Conservation (phyloP, 345 rosid genomes). For the Rhodomyrtus tomentosa region DNA sequence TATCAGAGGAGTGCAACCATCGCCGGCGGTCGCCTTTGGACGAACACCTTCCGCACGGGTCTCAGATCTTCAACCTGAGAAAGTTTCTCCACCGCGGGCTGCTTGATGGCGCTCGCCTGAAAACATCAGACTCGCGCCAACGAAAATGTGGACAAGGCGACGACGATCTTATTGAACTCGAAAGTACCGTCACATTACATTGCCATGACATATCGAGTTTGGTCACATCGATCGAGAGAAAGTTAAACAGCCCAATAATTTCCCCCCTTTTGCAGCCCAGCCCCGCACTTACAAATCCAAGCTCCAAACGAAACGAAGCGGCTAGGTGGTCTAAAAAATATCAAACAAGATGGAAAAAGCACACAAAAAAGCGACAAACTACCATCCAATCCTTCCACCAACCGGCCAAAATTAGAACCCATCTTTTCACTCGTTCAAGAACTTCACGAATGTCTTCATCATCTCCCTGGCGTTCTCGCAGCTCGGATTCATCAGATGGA, state of each 20-base stretch:
- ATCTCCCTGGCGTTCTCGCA: background rate
- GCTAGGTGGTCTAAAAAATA: background rate
- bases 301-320: background rate
- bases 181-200: background rate
- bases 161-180: background rate
- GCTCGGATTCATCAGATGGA: slow-evolving; percentile 1
- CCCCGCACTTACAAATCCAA: too few species aligned
- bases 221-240: background rate
- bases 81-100: background rate
- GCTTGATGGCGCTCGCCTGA: background rate
- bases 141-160: too few species aligned
- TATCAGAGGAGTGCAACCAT: background rate
- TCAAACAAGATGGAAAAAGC: background rate
- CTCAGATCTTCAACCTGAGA: background rate
- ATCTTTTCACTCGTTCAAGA: background rate
- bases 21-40: background rate
- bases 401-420: too few species aligned
- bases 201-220: background rate
- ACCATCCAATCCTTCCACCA: background rate
- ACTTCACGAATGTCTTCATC: slow-evolving; percentile 2
- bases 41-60: background rate
- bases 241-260: background rate
- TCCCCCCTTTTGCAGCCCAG: background rate
- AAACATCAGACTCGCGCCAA: background rate
- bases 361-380: background rate